A percentile compares a stretch with the other conserved stretches of the same genome.
phyloP scores from a whole-genome alignment of 2,329 filamentous ascomycete genomes.

The Apiospora pterosperma region DNA sequence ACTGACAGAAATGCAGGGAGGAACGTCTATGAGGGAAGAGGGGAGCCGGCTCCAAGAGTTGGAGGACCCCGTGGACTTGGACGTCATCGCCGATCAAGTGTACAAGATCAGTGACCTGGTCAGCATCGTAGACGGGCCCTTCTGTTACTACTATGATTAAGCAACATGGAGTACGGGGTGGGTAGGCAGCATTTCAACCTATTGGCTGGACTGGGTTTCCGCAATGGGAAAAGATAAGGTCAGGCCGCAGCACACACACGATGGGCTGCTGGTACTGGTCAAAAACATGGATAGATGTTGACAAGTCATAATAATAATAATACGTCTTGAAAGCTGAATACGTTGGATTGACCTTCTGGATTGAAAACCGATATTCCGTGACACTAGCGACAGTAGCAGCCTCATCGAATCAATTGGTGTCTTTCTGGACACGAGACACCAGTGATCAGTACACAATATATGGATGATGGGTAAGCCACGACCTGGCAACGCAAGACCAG shows the following conservation, averaged over 20 bases:
- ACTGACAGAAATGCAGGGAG: conserved; percentile 6
- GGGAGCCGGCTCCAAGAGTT: conserved; percentile 7
- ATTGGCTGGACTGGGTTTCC: no score
- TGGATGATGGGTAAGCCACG: neutral
- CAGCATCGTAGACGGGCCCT: conserved; percentile 21
- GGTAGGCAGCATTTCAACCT: no score
- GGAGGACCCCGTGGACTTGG: conserved; percentile 13
- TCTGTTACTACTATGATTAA: conserved; percentile 22
- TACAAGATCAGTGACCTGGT: conserved; percentile 22
- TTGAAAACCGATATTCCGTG: neutral
- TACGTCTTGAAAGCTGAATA: no score
- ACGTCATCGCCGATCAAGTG: conserved; percentile 11
- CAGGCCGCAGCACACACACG: no score
- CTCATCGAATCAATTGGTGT: neutral
- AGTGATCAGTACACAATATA: neutral
- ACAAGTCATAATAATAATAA: no score
- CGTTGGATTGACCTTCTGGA: neutral
- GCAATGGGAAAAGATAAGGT: no score
- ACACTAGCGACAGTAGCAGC: neutral
- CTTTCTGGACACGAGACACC: neutral
- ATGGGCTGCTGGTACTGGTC: neutral
- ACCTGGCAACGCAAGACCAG: neutral
- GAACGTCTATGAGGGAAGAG: conserved; percentile 7
- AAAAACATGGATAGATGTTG: neutral
- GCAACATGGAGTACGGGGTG: neutral